Percentiles rank a stretch among this genome's conserved stretches.
phyloP scores from a whole-genome alignment of 257 asterid species.

The Solanum neorickii region DNA sequence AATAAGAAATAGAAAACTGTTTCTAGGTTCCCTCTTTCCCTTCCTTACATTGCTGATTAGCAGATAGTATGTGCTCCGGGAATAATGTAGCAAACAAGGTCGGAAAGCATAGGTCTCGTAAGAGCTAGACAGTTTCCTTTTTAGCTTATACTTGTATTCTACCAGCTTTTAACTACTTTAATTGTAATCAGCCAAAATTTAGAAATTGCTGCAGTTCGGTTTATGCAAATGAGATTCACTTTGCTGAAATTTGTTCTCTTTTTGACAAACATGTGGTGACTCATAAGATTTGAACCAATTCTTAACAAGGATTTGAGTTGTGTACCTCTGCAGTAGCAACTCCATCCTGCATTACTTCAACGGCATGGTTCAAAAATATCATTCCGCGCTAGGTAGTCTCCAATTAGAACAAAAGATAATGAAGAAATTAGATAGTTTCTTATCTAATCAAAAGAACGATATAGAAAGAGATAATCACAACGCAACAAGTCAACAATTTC shows the following conservation, averaged over 20 bases:
- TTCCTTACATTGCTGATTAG: neutral
- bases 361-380: neutral
- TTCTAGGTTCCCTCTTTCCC: constrained; percentile 1
- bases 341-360: neutral
- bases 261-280: neutral
- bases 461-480: neutral
- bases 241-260: neutral
- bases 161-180: neutral
- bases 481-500: neutral
- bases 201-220: neutral
- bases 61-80: neutral
- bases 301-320: neutral
- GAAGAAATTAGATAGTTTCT: neutral
- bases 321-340: neutral
- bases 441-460: neutral
- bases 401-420: neutral
- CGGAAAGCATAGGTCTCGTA: neutral
- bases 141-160: neutral
- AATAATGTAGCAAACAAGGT: neutral
- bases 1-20: constrained; percentile 6
- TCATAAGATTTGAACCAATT: neutral
- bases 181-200: neutral
- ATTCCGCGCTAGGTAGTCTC: neutral
- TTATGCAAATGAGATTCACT: neutral
- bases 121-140: neutral